Percentiles rank a stretch among this genome's conserved stretches.
These are phyloP conservation scores for Sutorius eximius DNA, from an alignment of 1,284 basidiomycete genomes.

Conservation along the genomic window DNA sequence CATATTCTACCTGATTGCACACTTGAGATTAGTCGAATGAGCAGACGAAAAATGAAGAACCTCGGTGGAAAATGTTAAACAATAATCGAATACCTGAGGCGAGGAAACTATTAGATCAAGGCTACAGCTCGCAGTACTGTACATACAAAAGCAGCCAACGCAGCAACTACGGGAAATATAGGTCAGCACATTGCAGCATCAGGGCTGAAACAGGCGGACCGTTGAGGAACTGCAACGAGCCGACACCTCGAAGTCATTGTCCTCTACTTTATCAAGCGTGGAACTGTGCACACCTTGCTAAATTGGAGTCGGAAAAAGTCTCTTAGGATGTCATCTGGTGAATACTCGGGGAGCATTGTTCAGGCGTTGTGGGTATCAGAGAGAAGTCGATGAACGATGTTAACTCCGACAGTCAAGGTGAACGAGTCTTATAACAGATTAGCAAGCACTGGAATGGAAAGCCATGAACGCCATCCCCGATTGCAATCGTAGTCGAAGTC, in stretches of 20 bases:
- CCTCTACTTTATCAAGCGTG: not conserved
- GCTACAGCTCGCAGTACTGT: not conserved
- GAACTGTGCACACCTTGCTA: not conserved
- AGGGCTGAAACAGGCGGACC: not conserved
- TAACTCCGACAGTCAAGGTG: no score
- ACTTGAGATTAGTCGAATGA: constrained; percentile 1
- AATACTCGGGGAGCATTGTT: not conserved
- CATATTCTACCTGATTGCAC: constrained; percentile 18
- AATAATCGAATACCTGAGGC: constrained; percentile 10
- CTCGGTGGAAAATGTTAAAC: constrained; percentile 22
- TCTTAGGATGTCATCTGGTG: not conserved
- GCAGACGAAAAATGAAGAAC: not conserved
- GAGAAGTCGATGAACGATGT: not conserved
- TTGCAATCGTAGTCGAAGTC: not conserved
- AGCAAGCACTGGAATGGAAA: not conserved
- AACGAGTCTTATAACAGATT: not conserved
- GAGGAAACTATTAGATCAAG: not conserved
- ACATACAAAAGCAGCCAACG: not conserved
- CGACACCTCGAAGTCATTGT: not conserved
- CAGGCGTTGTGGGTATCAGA: not conserved
- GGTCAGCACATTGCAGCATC: not conserved
- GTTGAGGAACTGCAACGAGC: not conserved
- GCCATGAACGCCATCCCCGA: not conserved
- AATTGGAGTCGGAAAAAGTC: not conserved
- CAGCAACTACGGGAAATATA: not conserved